Evolutionary conservation across 257 asterid species (phyloP).

Genomic region (Schizonepeta tenuifolia): DNA sequence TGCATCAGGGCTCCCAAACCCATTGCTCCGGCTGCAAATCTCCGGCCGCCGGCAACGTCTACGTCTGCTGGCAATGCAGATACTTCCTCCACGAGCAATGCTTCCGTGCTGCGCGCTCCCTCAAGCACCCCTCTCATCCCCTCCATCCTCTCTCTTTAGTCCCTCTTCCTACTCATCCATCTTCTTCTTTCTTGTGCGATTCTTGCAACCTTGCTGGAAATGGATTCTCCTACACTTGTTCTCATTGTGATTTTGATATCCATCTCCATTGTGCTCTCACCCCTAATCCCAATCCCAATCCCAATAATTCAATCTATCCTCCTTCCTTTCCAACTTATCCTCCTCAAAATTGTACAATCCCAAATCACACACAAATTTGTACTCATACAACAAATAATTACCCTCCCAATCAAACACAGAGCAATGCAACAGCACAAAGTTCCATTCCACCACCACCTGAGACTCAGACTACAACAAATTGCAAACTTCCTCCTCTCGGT

Average conservation of each 20-base stretch:
- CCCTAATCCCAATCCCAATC: conserved; percentile 9
- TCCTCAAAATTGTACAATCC: background rate
- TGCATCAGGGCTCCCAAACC: conserved; percentile 43
- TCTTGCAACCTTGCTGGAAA: conserved; percentile 49
- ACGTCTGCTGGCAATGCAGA: conserved; percentile 43
- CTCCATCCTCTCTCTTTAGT: conserved; percentile 56
- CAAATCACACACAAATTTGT: background rate
- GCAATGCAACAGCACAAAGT: background rate
- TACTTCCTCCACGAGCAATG: conserved; percentile 67
- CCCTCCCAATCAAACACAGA: background rate
- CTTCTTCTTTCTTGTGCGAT: conserved; percentile 55
- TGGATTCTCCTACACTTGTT: conserved; percentile 54
- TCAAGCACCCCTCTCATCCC: conserved; percentile 57
- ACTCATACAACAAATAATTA: background rate
- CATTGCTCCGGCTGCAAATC: conserved; percentile 45
- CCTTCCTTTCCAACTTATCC: background rate
- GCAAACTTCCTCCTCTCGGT: background rate
- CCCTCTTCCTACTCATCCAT: conserved; percentile 64
- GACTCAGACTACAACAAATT: too few species aligned
- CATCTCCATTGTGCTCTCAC: conserved; percentile 63
- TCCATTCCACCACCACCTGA: background rate
- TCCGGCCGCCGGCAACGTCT: conserved; percentile 33
- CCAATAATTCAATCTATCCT: conserved; percentile 24
- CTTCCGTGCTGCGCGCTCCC: conserved; percentile 50
- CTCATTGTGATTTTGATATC: conserved; percentile 65